Percentiles rank a stretch among this genome's conserved stretches.
These are phyloP conservation scores for Nannizziopsis barbatae DNA, from an alignment of 2,329 filamentous ascomycete species.

Conservation along the genomic window DNA sequence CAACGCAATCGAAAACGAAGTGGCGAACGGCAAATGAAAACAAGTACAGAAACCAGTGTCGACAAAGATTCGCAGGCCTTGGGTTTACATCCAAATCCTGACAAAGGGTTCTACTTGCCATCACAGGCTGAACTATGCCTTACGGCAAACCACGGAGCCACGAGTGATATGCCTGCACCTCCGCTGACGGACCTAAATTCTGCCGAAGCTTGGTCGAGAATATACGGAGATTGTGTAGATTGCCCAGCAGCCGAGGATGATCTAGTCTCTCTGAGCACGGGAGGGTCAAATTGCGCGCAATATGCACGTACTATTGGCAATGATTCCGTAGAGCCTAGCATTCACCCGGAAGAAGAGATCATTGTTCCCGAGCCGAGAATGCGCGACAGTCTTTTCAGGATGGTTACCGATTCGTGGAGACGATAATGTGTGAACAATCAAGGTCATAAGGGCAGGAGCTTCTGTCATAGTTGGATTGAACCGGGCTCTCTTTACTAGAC, in stretches of 20 bases:
- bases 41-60: neutral
- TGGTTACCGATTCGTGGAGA: slow-evolving; percentile 11
- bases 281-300: slow-evolving; percentile 1
- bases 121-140: neutral
- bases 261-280: neutral
- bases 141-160: neutral
- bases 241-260: slow-evolving; percentile 1
- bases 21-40: neutral
- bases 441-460: neutral
- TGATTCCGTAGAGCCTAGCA: slow-evolving; percentile 5
- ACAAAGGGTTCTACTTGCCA: neutral
- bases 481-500: neutral
- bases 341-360: slow-evolving; percentile 11
- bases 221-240: slow-evolving; percentile 14
- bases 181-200: neutral
- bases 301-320: slow-evolving; percentile 1
- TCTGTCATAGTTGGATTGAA: neutral
- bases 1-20: neutral
- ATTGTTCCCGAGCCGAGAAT: slow-evolving; percentile 8
- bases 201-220: slow-evolving; percentile 14
- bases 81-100: neutral
- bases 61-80: neutral
- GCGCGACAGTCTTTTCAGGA: slow-evolving; percentile 9
- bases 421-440: neutral
- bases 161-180: neutral